phyloP scores from a whole-genome alignment of 192 early-diverging fungal species.

The Podila epigama region DNA sequence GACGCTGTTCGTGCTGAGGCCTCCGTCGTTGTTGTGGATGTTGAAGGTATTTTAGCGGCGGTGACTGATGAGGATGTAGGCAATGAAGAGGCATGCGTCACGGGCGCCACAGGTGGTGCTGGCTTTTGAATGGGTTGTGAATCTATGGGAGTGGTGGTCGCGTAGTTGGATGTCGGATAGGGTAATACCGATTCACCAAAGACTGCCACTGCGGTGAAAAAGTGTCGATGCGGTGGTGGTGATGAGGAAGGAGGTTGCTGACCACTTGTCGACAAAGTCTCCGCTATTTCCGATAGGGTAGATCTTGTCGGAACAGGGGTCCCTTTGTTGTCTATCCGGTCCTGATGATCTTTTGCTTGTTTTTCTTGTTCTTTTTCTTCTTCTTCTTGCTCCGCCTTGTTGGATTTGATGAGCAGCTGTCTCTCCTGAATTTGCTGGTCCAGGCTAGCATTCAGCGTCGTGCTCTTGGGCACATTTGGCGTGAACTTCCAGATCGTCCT shows the following conservation, averaged over 20 bases:
- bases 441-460: slow-evolving; percentile 40
- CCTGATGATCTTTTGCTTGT: neutral
- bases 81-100: neutral
- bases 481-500: slow-evolving; percentile 72
- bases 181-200: slow-evolving; percentile 34
- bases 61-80: neutral
- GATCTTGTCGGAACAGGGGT: neutral
- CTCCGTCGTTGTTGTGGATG: neutral
- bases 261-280: too few relatives aligned
- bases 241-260: too few relatives aligned
- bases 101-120: neutral
- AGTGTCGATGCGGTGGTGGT: neutral
- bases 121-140: neutral
- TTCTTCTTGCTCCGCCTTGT: neutral
- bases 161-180: neutral
- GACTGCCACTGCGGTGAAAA: slow-evolving; percentile 28
- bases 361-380: neutral
- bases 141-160: neutral
- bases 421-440: slow-evolving; percentile 31
- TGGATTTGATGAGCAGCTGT: slow-evolving; percentile 4
- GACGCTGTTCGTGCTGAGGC: slow-evolving; percentile 21
- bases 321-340: neutral
- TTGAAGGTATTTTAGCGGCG: neutral
- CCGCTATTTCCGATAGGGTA: neutral
- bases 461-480: slow-evolving; percentile 52